Percentiles rank a stretch among this genome's conserved stretches.
Conservation (phyloP, 108 stramenopile species). For the Pseudonitzschia delicatissima region DNA sequence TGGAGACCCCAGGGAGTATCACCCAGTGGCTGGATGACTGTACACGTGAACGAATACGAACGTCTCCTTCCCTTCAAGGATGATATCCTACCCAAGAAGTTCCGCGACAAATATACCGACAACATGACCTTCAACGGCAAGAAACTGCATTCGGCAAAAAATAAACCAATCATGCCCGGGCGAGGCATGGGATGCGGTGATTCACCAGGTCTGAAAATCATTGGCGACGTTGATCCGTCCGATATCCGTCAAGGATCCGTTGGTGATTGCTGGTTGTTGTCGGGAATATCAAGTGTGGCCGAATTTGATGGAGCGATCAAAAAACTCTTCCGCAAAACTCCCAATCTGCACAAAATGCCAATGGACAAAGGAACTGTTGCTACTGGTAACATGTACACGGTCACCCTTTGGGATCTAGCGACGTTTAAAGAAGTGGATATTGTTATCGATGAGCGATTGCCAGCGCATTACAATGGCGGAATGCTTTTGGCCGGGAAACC, state of each 20-base stretch:
- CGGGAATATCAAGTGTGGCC: constrained; percentile 19
- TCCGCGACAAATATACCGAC: constrained; percentile 27
- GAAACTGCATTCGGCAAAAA: constrained; percentile 11
- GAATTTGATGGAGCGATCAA: constrained; percentile 34
- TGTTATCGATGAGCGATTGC: constrained; percentile 23
- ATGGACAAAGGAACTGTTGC: too few species aligned
- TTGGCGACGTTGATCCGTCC: constrained; percentile 39
- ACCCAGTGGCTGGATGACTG: constrained; percentile 9
- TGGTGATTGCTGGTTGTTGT: constrained; percentile 32
- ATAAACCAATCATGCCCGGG: constrained; percentile 26
- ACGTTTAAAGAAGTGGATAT: constrained; percentile 31
- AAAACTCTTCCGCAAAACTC: constrained; percentile 27
- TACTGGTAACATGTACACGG: constrained; percentile 19
- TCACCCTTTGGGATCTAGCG: constrained; percentile 19
- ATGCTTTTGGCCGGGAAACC: constrained; percentile 15
- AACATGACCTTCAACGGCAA: constrained; percentile 17
- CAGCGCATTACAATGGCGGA: neutral
- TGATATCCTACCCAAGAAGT: constrained; percentile 12
- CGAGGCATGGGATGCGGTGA: constrained; percentile 43
- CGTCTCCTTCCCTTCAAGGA: constrained; percentile 12
- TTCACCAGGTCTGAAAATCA: constrained; percentile 29
- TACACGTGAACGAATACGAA: constrained; percentile 23
- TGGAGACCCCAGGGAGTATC: constrained; percentile 16
- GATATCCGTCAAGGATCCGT: constrained; percentile 38
- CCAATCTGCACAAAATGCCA: constrained; percentile 13